These are phyloP conservation scores for Aspergillus tamarii DNA, from an alignment of 2,329 filamentous ascomycete species.

Conservation along the genomic window DNA sequence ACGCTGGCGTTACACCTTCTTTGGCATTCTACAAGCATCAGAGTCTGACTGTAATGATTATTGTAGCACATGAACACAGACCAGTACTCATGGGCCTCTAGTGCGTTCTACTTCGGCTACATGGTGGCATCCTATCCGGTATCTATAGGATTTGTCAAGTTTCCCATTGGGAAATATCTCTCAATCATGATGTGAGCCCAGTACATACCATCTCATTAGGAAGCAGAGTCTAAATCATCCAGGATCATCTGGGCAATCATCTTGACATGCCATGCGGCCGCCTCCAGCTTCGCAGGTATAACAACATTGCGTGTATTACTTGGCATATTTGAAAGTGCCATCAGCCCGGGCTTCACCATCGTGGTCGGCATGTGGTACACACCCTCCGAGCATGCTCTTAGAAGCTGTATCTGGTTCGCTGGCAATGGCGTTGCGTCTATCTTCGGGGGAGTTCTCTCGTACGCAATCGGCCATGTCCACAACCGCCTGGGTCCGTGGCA, in stretches of 20 bases:
- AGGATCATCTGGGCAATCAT: conserved; percentile 36
- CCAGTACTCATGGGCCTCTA: conserved; percentile 28
- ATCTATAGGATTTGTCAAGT: conserved; percentile 39
- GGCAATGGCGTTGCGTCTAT: conserved; percentile 49
- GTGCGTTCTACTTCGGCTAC: conserved; percentile 34
- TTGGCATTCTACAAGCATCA: too few relatives aligned
- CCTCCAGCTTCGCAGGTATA: conserved; percentile 42
- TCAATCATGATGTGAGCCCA: conserved; percentile 25
- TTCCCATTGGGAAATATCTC: conserved; percentile 42
- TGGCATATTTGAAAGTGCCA: conserved; percentile 28
- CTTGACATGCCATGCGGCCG: conserved; percentile 38
- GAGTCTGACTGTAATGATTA: background rate
- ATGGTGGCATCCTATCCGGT: conserved; percentile 39
- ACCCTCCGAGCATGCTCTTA: conserved; percentile 27
- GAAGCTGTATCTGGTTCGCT: conserved; percentile 33
- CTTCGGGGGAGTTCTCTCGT: conserved; percentile 47
- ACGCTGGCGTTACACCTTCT: background rate
- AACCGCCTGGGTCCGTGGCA: conserved; percentile 26
- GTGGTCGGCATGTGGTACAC: conserved; percentile 24
- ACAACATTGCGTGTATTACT: conserved; percentile 49
- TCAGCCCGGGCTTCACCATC: conserved; percentile 10
- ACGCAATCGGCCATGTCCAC: conserved; percentile 47
- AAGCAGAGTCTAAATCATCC: background rate
- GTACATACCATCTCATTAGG: too few relatives aligned
- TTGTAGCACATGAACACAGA: conserved; percentile 25